Percentiles rank a stretch among this genome's conserved stretches.
phyloP scores from a whole-genome alignment of 345 rosid genomes.

The Rhizophora mangle region DNA sequence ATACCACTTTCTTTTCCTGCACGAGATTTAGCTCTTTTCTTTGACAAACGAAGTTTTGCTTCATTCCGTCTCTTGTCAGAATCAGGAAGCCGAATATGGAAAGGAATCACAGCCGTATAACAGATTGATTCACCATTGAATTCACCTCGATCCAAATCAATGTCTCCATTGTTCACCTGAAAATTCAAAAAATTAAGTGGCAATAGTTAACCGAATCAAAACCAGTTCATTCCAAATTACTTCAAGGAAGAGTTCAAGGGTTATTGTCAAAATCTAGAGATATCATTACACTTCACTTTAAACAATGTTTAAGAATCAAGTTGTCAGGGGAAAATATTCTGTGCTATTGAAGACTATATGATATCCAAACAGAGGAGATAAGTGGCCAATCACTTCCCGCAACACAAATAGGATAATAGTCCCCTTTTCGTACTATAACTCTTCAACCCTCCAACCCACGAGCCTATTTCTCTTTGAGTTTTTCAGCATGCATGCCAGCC shows the following conservation, averaged over 20 bases:
- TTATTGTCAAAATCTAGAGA: background rate
- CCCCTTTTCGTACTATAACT: too few relatives aligned
- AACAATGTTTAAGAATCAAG: too few relatives aligned
- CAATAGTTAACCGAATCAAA: background rate
- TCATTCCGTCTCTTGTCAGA: constrained; percentile 25
- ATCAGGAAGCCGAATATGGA: constrained; percentile 52
- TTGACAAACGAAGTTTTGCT: constrained; percentile 30
- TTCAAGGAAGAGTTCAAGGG: background rate
- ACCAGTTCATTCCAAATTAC: background rate
- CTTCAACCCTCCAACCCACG: background rate
- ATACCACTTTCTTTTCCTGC: constrained; percentile 22
- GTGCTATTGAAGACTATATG: too few relatives aligned
- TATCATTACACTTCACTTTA: too few relatives aligned
- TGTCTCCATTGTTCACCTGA: constrained; percentile 93
- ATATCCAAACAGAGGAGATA: too few relatives aligned
- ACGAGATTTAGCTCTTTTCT: constrained; percentile 66
- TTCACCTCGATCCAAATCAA: constrained; percentile 57
- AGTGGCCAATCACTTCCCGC: too few relatives aligned
- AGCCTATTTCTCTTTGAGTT: constrained; percentile 1
- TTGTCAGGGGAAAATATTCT: too few relatives aligned
- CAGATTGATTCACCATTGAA: constrained; percentile 43
- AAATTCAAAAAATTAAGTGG: constrained; percentile 5
- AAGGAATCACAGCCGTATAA: constrained; percentile 69
- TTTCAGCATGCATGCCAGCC: background rate
- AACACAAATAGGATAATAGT: too few relatives aligned